A percentile compares a stretch with the other conserved stretches of the same genome.
Evolutionary conservation across 495 filamentous ascomycete genomes (phyloP).

Genomic region (Penicillium lividum): DNA sequence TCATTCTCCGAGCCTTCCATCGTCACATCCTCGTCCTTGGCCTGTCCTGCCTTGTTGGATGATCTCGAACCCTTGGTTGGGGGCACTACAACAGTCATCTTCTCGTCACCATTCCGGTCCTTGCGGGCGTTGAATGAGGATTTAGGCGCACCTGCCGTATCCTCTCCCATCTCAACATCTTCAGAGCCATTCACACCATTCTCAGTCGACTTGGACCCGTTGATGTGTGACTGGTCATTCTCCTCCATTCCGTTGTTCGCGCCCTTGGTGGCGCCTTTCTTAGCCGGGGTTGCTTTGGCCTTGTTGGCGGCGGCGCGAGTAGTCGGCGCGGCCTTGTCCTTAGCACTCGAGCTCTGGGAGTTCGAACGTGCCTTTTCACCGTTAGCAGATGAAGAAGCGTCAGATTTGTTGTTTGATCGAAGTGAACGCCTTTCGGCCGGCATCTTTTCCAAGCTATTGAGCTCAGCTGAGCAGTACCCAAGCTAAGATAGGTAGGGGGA

Average conservation of each 20-base stretch:
- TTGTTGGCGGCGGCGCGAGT: conserved; percentile 48
- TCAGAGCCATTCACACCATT: conserved; percentile 75
- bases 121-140: conserved; percentile 57
- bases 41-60: conserved; percentile 55
- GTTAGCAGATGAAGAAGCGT: conserved; percentile 58
- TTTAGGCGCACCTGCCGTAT: conserved; percentile 60
- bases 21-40: conserved; percentile 69
- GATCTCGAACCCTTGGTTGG: conserved; percentile 72
- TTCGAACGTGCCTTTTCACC: conserved; percentile 55
- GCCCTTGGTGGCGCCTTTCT: conserved; percentile 54
- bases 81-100: conserved; percentile 86
- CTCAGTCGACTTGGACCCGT: conserved; percentile 70
- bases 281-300: conserved; percentile 49
- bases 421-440: conserved; percentile 58
- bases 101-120: conserved; percentile 73
- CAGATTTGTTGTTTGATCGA: conserved; percentile 58
- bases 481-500: conserved; percentile 35
- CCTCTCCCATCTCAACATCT: conserved; percentile 82
- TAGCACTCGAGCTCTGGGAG: conserved; percentile 53
- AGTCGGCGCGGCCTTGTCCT: conserved; percentile 49
- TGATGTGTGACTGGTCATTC: conserved; percentile 67
- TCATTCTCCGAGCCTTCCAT: conserved; percentile 68
- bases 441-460: conserved; percentile 48
- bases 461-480: conserved; percentile 40
- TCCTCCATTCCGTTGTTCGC: conserved; percentile 49